Evolutionary conservation across 768 basidiomycete species (phyloP).

Genomic region (Suillus decipiens): DNA sequence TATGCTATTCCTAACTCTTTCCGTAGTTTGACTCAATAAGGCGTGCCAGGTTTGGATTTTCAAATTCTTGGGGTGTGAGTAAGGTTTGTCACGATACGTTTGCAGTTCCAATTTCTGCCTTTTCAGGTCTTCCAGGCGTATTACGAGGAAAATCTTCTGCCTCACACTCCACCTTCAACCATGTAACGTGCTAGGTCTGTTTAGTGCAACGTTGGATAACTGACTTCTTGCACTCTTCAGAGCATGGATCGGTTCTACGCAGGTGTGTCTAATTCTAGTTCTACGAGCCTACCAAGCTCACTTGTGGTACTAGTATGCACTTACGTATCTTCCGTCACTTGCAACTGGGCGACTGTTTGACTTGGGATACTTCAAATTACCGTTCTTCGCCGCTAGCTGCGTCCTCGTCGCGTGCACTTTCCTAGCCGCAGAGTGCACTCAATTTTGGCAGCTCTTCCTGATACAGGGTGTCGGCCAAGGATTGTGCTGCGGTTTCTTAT

Average conservation of each 20-base stretch:
- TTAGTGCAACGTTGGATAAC: too few relatives aligned
- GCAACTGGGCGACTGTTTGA: constrained; percentile 73
- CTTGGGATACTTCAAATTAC: constrained; percentile 60
- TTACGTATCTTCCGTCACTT: constrained; percentile 63
- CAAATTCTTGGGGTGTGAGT: constrained; percentile 76
- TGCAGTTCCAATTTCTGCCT: background rate
- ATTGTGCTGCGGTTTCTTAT: constrained; percentile 60
- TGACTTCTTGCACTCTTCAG: constrained; percentile 35
- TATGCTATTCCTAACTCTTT: constrained; percentile 2
- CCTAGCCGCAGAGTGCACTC: constrained; percentile 65
- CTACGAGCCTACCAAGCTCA: constrained; percentile 1
- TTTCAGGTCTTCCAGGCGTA: constrained; percentile 73
- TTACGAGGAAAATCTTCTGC: constrained; percentile 58
- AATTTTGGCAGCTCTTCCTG: constrained; percentile 78
- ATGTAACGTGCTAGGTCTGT: constrained; percentile 46
- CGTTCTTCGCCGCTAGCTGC: constrained; percentile 48
- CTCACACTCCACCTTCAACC: constrained; percentile 51
- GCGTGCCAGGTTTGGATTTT: constrained; percentile 59
- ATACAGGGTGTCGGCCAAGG: constrained; percentile 73
- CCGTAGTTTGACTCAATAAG: background rate
- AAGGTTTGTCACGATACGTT: background rate
- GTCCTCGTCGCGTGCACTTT: constrained; percentile 59
- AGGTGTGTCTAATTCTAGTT: constrained; percentile 39
- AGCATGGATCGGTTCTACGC: constrained; percentile 81
- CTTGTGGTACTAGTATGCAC: constrained; percentile 51